Conservation (phyloP, 2,329 filamentous ascomycete genomes). For the Orbilia brochopaga region DNA sequence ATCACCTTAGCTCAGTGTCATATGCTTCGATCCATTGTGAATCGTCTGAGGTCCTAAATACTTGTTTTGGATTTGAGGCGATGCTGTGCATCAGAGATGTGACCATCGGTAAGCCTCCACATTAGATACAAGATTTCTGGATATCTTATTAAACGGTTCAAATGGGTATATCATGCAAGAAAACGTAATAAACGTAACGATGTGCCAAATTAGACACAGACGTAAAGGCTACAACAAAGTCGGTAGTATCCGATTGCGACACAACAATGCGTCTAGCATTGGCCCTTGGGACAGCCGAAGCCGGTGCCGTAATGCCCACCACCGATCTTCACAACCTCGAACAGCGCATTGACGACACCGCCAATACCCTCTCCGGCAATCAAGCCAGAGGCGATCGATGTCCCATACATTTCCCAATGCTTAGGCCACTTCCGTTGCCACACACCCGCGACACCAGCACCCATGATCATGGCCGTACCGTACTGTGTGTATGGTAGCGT, state of each 20-base stretch:
- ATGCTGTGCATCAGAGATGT: too few relatives aligned
- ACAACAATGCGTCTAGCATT: slow-evolving; percentile 12
- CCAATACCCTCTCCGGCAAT: slow-evolving; percentile 53
- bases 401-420: slow-evolving; percentile 50
- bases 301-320: slow-evolving; percentile 37
- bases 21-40: not conserved
- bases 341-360: slow-evolving; percentile 51
- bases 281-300: slow-evolving; percentile 33
- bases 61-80: too few relatives aligned
- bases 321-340: slow-evolving; percentile 49
- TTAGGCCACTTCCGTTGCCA: slow-evolving; percentile 47
- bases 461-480: slow-evolving; percentile 52
- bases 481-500: slow-evolving; percentile 51
- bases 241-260: not conserved
- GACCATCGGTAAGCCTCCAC: too few relatives aligned
- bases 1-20: too few relatives aligned
- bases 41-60: too few relatives aligned
- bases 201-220: too few relatives aligned
- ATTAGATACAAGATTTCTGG: not conserved
- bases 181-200: too few relatives aligned
- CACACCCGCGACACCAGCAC: slow-evolving; percentile 45
- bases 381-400: slow-evolving; percentile 50
- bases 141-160: not conserved
- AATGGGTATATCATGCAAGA: slow-evolving; percentile 13
- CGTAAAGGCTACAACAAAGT: not conserved